Conservation (phyloP, 306 rosid species). For the Neltuma alba region DNA sequence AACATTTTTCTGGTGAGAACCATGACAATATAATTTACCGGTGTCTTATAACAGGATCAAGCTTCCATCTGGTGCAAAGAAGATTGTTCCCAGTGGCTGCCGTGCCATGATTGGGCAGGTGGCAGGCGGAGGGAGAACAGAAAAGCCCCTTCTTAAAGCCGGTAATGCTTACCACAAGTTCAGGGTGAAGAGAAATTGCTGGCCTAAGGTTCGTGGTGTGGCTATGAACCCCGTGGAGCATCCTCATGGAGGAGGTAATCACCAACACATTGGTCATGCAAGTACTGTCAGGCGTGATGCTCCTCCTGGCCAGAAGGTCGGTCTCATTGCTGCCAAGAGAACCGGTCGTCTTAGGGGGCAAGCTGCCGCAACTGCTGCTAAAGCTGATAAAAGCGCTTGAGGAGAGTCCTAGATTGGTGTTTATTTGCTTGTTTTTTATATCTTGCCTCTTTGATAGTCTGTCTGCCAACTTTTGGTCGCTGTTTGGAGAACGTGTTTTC, state of each 20-base stretch:
- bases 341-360: conserved; percentile 87
- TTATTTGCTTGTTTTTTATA: conserved; percentile 12
- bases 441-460: conserved; percentile 30
- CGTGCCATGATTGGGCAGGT: conserved; percentile 90
- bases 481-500: conserved; percentile 24
- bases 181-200: conserved; percentile 80
- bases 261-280: conserved; percentile 87
- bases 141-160: conserved; percentile 78
- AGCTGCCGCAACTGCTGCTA: conserved; percentile 77
- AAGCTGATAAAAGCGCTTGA: conserved; percentile 65
- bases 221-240: conserved; percentile 95
- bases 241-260: conserved; percentile 97
- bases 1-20: not conserved
- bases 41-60: conserved; percentile 50
- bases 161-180: conserved; percentile 88
- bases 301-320: conserved; percentile 86
- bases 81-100: conserved; percentile 76
- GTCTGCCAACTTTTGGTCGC: conserved; percentile 4
- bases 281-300: conserved; percentile 79
- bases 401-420: conserved; percentile 15
- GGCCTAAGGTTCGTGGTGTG: conserved; percentile 97
- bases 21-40: not conserved
- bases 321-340: conserved; percentile 83
- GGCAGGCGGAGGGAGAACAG: conserved; percentile 89
- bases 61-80: conserved; percentile 85